Conservation (phyloP, 129 eudicot genomes). For the Scalesia atractyloides region DNA sequence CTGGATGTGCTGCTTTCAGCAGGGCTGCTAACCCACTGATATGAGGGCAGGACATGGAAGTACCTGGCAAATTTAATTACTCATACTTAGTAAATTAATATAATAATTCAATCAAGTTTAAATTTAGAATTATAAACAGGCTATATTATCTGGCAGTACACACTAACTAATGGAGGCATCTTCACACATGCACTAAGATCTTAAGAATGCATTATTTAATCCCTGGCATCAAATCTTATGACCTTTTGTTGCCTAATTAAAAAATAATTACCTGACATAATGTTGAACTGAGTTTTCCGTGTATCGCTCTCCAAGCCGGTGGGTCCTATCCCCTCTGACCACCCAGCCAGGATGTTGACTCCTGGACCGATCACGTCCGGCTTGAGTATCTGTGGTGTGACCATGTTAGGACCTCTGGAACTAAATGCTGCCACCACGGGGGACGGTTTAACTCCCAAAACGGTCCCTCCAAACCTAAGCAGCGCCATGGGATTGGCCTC, state of each 20-base stretch:
- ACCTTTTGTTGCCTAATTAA: too few relatives aligned
- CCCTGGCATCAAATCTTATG: constrained; percentile 27
- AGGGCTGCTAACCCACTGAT: constrained; percentile 89
- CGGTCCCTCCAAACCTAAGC: constrained; percentile 76
- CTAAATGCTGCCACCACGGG: constrained; percentile 97
- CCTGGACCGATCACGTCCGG: constrained; percentile 97
- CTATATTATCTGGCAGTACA: too few relatives aligned
- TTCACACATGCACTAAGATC: constrained; percentile 17
- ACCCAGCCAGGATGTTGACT: constrained; percentile 91
- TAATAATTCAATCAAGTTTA: too few relatives aligned
- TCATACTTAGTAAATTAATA: too few relatives aligned
- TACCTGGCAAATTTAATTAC: constrained; percentile 42
- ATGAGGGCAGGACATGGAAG: constrained; percentile 99
- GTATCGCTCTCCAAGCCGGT: constrained; percentile 75
- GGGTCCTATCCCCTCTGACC: constrained; percentile 84
- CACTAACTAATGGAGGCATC: constrained; percentile 18
- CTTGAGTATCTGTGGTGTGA: constrained; percentile 81
- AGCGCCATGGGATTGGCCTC: constrained; percentile 45
- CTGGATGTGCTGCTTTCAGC: constrained; percentile 84
- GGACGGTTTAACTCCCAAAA: constrained; percentile 77
- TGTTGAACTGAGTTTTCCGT: constrained; percentile 79
- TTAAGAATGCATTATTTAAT: constrained; percentile 15
- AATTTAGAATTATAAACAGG: too few relatives aligned
- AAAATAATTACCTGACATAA: constrained; percentile 65
- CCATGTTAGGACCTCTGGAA: constrained; percentile 83